Percentiles rank a stretch among this genome's conserved stretches.
phyloP scores from a whole-genome alignment of 176 grass and related monocot genomes.

The Avena atlantica region DNA sequence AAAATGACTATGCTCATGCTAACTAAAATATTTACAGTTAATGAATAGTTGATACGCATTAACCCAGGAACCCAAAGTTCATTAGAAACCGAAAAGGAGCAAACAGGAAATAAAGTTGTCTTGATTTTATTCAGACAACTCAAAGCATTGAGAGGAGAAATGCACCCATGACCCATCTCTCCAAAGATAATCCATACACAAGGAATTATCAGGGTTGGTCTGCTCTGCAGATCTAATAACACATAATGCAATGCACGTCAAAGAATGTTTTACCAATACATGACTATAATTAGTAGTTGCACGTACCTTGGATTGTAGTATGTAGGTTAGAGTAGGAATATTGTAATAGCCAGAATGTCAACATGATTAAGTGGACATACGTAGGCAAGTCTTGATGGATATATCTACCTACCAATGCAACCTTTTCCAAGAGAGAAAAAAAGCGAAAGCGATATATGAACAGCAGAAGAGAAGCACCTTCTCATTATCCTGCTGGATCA shows the following conservation, averaged over 20 bases:
- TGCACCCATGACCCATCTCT: neutral
- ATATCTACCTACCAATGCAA: slow-evolving; percentile 24
- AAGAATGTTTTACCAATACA: slow-evolving; percentile 4
- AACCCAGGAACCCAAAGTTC: neutral
- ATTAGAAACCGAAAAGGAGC: neutral
- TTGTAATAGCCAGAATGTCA: slow-evolving; percentile 17
- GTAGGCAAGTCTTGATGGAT: neutral
- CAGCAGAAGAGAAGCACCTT: neutral
- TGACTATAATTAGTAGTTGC: slow-evolving; percentile 18
- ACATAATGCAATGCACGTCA: slow-evolving; percentile 5
- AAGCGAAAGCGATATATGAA: slow-evolving; percentile 7
- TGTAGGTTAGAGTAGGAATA: slow-evolving; percentile 21
- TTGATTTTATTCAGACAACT: slow-evolving; percentile 5
- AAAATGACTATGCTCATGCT: neutral
- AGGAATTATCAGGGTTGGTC: neutral
- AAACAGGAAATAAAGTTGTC: neutral
- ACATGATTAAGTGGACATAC: neutral
- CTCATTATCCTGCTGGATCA: slow-evolving; percentile 9
- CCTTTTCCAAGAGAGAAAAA: slow-evolving; percentile 4
- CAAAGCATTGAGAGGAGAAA: slow-evolving; percentile 2
- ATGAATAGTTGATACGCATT: neutral
- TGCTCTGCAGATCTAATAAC: neutral
- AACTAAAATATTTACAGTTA: neutral
- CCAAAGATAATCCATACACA: too few species aligned
- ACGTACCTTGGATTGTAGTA: slow-evolving; percentile 1